Evolutionary conservation across 2,329 filamentous ascomycete genomes (phyloP).

Genomic region (Microdochium paspali): DNA sequence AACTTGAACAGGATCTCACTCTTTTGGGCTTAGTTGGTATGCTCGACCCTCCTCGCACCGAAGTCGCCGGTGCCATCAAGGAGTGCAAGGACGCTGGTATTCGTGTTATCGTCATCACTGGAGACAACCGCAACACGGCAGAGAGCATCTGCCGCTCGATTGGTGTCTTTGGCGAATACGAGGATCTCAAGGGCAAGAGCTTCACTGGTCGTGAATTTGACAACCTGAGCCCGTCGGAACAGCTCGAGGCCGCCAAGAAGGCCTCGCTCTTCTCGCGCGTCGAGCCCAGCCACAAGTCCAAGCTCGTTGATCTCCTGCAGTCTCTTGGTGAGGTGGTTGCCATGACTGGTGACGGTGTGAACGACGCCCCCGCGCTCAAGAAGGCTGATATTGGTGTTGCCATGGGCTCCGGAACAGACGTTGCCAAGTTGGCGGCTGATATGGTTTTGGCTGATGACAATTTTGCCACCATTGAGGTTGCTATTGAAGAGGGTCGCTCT

Average conservation of each 20-base stretch:
- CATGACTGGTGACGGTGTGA: constrained; percentile 98
- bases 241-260: constrained; percentile 73
- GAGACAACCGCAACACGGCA: constrained; percentile 94
- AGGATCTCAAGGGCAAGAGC: constrained; percentile 85
- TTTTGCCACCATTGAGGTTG: constrained; percentile 93
- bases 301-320: constrained; percentile 91
- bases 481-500: constrained; percentile 91
- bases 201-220: constrained; percentile 95
- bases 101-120: constrained; percentile 94
- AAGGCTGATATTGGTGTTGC: constrained; percentile 98
- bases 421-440: constrained; percentile 90
- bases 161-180: constrained; percentile 74
- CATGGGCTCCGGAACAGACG: constrained; percentile 97
- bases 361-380: constrained; percentile 94
- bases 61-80: constrained; percentile 76
- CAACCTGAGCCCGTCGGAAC: constrained; percentile 64
- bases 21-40: constrained; percentile 90
- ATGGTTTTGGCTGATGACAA: constrained; percentile 99
- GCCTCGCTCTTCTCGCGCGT: constrained; percentile 94
- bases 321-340: constrained; percentile 89
- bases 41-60: constrained; percentile 90
- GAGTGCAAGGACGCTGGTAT: constrained; percentile 92
- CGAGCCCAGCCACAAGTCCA: constrained; percentile 94
- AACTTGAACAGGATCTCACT: constrained; percentile 90
- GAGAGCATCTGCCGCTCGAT: constrained; percentile 98